Base-by-base conservation (phyloP, 768 basidiomycete species). In the Naganishia randhawae region DNA sequence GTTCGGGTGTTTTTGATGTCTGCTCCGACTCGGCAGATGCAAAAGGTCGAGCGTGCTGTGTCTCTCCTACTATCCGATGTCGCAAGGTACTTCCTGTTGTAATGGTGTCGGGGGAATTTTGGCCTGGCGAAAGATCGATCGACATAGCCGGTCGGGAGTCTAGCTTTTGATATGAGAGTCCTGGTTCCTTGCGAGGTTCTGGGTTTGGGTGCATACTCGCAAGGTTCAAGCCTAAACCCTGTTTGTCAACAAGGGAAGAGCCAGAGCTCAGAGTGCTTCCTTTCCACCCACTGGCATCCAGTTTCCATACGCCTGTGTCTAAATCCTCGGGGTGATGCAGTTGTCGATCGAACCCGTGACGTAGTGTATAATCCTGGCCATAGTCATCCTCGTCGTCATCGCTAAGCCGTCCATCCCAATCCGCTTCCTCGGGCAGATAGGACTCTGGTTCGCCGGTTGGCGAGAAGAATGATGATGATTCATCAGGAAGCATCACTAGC, bases 381-480 rank as follows among this genome's bases (percentile, higher is more conserved):
- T 68, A 67, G 25, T 71, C 75, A 48, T 76, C 75, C n/a, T 77
- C 75, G 51, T 75, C 76, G 27, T 74, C 77, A 61, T 78, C 77
- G 32, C 76, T 73, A 4, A 76, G 63, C 2, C 70, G 37, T 10
- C 71, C 77, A 29, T 71, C 70, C 75, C 76, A 76, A 66, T 78
- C 77, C 2, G 77, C 71, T 52, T 74, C 71, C n/a, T 76, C 76
- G 35, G 57, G 69, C 37, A 71, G 37, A 27, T 70, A 66, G 13
- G 67, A 50, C n/a, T 68, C 69, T 64, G 70, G 70, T 52, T 61
- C n/a, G 4, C 27, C 57, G 63, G 68, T 72, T 55, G 25, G 71
- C 69, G 69, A 64, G 70, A 63, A 51, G 66, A 29, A 72, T 10
- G 33, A 25, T 62, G 48, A 61, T 51, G 31, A 17, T 11, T 19